Evolutionary conservation across 2,329 filamentous ascomycete species (phyloP).

Genomic region (Colletotrichum sojae): DNA sequence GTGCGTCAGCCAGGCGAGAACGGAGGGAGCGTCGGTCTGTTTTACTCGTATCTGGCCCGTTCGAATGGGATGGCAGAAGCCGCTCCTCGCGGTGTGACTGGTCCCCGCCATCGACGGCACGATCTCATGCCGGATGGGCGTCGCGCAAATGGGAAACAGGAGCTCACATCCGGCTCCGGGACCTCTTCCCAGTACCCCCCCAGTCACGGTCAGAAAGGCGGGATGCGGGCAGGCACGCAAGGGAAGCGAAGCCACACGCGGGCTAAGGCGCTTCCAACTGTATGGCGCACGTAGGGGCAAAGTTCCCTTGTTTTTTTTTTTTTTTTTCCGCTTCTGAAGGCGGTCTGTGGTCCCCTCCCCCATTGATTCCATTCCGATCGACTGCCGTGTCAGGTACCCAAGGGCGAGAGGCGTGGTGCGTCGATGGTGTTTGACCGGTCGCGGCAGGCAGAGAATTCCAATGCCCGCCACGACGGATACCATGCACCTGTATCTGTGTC

Average conservation of each 20-base stretch:
- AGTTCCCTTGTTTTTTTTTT: not conserved
- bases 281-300: conserved; percentile 13
- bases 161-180: too few species aligned
- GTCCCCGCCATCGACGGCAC: conserved; percentile 31
- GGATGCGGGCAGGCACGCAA: conserved; percentile 21
- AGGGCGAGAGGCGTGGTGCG: not conserved
- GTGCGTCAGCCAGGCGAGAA: conserved; percentile 32
- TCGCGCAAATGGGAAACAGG: not conserved
- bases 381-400: not conserved
- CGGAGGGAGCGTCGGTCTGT: conserved; percentile 5
- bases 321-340: not conserved
- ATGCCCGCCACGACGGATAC: not conserved
- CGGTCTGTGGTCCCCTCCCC: not conserved
- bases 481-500: too few species aligned
- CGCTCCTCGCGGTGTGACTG: conserved; percentile 17
- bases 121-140: conserved; percentile 14
- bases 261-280: too few species aligned
- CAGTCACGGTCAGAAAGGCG: not conserved
- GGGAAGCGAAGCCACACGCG: conserved; percentile 9
- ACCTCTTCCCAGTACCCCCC: not conserved
- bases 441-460: conserved; percentile 15
- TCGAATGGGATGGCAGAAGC: conserved; percentile 27
- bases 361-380: not conserved
- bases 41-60: not conserved
- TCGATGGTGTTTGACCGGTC: not conserved